A percentile compares a stretch with the other conserved stretches of the same genome.
Conservation (phyloP, 164 flowering plant species). For the Houttuynia cordata region DNA sequence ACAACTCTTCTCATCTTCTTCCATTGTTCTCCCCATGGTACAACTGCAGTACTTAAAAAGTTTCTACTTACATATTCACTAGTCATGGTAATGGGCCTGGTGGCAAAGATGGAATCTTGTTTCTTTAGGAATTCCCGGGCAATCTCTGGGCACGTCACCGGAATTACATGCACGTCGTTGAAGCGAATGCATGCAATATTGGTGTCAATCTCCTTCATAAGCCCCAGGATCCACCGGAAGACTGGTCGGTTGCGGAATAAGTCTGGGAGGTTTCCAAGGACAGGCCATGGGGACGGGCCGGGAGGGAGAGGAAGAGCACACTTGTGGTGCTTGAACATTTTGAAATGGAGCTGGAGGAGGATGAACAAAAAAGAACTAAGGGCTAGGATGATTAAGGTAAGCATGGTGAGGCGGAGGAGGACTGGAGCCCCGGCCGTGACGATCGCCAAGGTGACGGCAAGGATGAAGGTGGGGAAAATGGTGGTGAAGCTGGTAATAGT, state of each 20-base stretch:
- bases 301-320: too few species aligned
- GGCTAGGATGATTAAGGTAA: too few species aligned
- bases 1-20: slow-evolving; percentile 28
- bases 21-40: slow-evolving; percentile 26
- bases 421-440: too few species aligned
- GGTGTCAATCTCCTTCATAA: slow-evolving; percentile 18
- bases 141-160: slow-evolving; percentile 17
- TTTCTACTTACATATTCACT: slow-evolving; percentile 17
- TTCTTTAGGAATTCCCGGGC: slow-evolving; percentile 20
- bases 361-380: too few species aligned
- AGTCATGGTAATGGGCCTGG: slow-evolving; percentile 20
- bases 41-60: slow-evolving; percentile 11
- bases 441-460: too few species aligned
- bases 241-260: slow-evolving; percentile 13
- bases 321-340: too few species aligned
- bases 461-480: too few species aligned
- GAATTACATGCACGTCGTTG: too few species aligned
- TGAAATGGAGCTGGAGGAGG: too few species aligned
- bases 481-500: too few species aligned
- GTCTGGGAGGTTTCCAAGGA: slow-evolving; percentile 16
- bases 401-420: too few species aligned
- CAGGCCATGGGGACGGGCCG: slow-evolving; percentile 24
- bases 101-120: slow-evolving; percentile 20
- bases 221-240: slow-evolving; percentile 14
- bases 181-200: too few species aligned